phyloP scores from a whole-genome alignment of 192 early-diverging fungal genomes.

The Umbelopsis sp. region DNA sequence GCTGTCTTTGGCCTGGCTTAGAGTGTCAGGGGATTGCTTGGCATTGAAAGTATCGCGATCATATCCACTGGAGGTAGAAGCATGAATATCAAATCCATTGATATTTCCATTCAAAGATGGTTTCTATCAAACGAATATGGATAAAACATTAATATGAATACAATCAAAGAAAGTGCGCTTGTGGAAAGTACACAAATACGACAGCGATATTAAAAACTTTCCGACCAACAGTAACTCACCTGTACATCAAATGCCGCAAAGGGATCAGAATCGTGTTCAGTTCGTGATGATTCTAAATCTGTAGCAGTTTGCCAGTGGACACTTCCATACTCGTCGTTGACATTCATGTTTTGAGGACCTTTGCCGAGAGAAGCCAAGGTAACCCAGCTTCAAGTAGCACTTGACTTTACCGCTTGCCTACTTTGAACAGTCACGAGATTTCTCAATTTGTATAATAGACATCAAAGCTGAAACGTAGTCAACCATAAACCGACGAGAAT shows the following conservation, averaged over 20 bases:
- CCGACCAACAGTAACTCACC: slow-evolving; percentile 1
- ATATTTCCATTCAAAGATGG: not conserved
- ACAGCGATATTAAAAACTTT: not conserved
- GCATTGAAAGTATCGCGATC: slow-evolving; percentile 2
- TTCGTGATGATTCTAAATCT: slow-evolving; percentile 9
- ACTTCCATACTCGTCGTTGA: slow-evolving; percentile 5
- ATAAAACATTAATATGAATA: not conserved
- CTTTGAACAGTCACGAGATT: slow-evolving; percentile 2
- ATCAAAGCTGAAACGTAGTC: too few species aligned
- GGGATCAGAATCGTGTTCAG: slow-evolving; percentile 6
- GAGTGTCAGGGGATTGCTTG: not conserved
- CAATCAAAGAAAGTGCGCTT: too few species aligned
- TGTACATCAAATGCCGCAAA: slow-evolving; percentile 3
- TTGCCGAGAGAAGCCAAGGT: slow-evolving; percentile 3
- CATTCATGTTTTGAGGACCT: slow-evolving; percentile 6
- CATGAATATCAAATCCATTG: not conserved
- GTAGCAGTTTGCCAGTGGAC: slow-evolving; percentile 12
- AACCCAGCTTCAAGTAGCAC: not conserved
- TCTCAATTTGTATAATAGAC: slow-evolving; percentile 1
- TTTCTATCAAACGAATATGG: not conserved
- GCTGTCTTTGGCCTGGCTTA: not conserved
- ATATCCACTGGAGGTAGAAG: not conserved
- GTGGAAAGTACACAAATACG: not conserved
- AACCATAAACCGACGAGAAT: too few species aligned
- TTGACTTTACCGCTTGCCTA: not conserved